A percentile compares a stretch with the other conserved stretches of the same genome.
Conservation (phyloP, 2,329 filamentous ascomycete genomes). For the Scytalidium lignicola region DNA sequence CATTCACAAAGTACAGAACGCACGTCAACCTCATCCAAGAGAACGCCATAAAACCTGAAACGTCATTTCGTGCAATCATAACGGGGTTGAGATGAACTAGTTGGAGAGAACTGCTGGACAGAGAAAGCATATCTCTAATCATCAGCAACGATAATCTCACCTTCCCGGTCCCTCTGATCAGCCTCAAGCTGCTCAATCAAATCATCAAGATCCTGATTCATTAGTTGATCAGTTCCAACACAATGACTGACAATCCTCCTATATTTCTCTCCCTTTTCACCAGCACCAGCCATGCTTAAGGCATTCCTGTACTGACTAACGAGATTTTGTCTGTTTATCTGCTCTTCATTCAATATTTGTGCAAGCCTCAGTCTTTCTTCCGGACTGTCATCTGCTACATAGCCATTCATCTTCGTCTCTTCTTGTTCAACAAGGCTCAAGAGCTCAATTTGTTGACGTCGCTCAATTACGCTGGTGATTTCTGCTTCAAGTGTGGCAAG, state of each 20-base stretch:
- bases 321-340: constrained; percentile 42
- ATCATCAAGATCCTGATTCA: constrained; percentile 22
- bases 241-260: constrained; percentile 63
- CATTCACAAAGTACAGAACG: background rate
- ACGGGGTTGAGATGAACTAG: background rate
- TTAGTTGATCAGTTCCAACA: constrained; percentile 56
- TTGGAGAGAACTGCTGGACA: background rate
- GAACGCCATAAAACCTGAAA: background rate
- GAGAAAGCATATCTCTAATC: background rate
- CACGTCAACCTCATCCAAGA: background rate
- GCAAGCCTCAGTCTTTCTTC: constrained; percentile 55
- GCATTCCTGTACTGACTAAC: constrained; percentile 66
- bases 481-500: constrained; percentile 12
- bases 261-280: constrained; percentile 71
- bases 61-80: background rate
- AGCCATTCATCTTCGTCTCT: constrained; percentile 44
- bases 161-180: constrained; percentile 7
- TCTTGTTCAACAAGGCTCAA: constrained; percentile 36
- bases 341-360: constrained; percentile 51
- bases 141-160: constrained; percentile 2
- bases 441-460: constrained; percentile 43
- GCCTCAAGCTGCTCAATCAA: constrained; percentile 21
- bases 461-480: constrained; percentile 27
- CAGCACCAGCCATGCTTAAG: constrained; percentile 62
- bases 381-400: constrained; percentile 39